phyloP scores from a whole-genome alignment of 345 rosid species.

The Nephelium lappaceum region DNA sequence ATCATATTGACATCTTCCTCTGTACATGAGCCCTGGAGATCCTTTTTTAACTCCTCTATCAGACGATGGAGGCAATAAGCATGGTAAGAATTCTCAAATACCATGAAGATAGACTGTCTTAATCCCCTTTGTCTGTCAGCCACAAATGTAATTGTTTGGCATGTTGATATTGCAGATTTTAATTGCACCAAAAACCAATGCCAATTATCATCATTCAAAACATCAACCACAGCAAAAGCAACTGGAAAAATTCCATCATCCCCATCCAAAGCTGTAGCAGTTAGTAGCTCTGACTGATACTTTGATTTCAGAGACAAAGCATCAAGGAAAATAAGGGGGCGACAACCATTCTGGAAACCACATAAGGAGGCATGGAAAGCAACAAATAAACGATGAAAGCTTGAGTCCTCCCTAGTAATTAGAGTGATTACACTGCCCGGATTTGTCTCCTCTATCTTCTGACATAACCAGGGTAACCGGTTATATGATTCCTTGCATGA shows the following conservation, averaged over 20 bases:
- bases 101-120: constrained; percentile 32
- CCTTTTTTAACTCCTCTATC: constrained; percentile 34
- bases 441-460: constrained; percentile 51
- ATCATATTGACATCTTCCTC: constrained; percentile 38
- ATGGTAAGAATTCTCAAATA: constrained; percentile 51
- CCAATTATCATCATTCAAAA: constrained; percentile 58
- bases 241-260: constrained; percentile 55
- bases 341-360: constrained; percentile 62
- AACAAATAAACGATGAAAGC: constrained; percentile 56
- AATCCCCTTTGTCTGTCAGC: constrained; percentile 48
- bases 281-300: constrained; percentile 43
- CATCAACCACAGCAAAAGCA: constrained; percentile 58
- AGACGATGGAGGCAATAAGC: constrained; percentile 47
- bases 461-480: constrained; percentile 56
- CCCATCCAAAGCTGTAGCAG: constrained; percentile 61
- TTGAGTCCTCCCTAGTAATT: constrained; percentile 37
- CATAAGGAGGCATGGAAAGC: constrained; percentile 52
- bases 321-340: constrained; percentile 61
- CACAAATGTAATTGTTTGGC: constrained; percentile 49
- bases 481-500: constrained; percentile 49
- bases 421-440: constrained; percentile 58
- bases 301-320: constrained; percentile 45
- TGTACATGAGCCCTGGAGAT: constrained; percentile 28
- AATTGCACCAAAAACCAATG: constrained; percentile 61
- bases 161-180: constrained; percentile 43